Evolutionary conservation across 140 eudicot genomes (phyloP), one percentile per base, ranked within the genome.

Genomic region (Ambrosia hybrid): DNA sequence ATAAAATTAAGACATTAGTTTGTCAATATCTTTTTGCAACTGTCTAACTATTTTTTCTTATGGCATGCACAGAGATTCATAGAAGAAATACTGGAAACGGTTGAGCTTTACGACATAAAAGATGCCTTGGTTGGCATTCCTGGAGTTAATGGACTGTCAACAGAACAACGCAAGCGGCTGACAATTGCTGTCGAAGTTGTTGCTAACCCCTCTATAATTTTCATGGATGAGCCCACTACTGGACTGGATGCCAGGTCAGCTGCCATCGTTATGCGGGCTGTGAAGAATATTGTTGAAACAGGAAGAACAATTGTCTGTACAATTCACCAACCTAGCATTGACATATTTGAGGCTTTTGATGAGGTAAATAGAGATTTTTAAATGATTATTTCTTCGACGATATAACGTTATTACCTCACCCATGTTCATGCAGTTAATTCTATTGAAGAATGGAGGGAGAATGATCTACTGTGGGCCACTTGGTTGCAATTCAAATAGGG

Each of bases 191-290:
- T 92, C 21, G 95, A 92, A 79, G 90, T 89, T 56, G 97, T 93
- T 7, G 90, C 98, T 46, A 93, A 93, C 69, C 98, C 97, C 16
- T 85, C 96, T 0, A 87, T 93, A 41, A 87, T 93, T 15, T 93
- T 93, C 72, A 90, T 90, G 91, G 98, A 93, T 78, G 98, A 93
- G 59, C 98, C 98, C 6, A 92, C 96, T 2, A 87, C 98, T 11
- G 98, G 98, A 37, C 65, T 89, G 77, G 98, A 92, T 83, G 98
- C 95, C 12, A 80, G 96, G 76, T 83, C 98, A 37, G 98, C 98
- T 43, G 95, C 96, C 30, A 85, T 87, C 81, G 98, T 92, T 51
- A 92, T 92, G 96, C 83, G 96, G 41, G 90, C 90, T 14, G 96
- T 89, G 70, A 92, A 90, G 83, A 89, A 92, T 57, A 85, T 92